Evolutionary conservation across 371 early-diverging fungal genomes (phyloP).

Genomic region (Lichtheimia ornata): DNA sequence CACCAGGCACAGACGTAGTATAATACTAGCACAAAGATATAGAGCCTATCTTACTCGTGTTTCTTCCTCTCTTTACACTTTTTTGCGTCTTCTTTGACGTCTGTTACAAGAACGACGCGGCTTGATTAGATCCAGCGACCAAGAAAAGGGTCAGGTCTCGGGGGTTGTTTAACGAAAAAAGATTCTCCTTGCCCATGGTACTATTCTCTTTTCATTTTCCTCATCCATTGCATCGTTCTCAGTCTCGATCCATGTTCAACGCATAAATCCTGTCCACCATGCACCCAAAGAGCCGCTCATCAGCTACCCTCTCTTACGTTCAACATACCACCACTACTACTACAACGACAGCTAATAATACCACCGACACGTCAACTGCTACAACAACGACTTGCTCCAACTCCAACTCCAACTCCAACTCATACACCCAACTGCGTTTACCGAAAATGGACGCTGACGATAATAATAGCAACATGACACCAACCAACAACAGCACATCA

Average conservation of each 20-base stretch:
- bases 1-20: too few species aligned
- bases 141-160: constrained; percentile 2
- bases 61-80: too few species aligned
- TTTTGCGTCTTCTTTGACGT: too few species aligned
- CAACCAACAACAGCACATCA: not conserved
- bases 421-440: constrained; percentile 1
- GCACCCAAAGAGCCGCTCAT: constrained; percentile 12
- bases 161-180: constrained; percentile 2
- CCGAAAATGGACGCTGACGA: constrained; percentile 1
- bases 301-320: constrained; percentile 6
- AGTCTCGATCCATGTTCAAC: not conserved
- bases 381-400: too few species aligned
- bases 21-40: too few species aligned
- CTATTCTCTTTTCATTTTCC: constrained; percentile 6
- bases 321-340: not conserved
- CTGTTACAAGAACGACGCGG: too few species aligned
- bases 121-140: too few species aligned
- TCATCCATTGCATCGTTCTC: constrained; percentile 5
- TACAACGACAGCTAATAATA: not conserved
- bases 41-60: too few species aligned
- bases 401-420: too few species aligned
- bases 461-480: constrained; percentile 4
- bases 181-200: constrained; percentile 5
- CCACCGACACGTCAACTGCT: not conserved
- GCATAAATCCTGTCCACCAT: constrained; percentile 1